Evolutionary conservation across 345 rosid species (phyloP), one percentile per base, ranked within the genome.

Genomic region (Adansonia digitata): DNA sequence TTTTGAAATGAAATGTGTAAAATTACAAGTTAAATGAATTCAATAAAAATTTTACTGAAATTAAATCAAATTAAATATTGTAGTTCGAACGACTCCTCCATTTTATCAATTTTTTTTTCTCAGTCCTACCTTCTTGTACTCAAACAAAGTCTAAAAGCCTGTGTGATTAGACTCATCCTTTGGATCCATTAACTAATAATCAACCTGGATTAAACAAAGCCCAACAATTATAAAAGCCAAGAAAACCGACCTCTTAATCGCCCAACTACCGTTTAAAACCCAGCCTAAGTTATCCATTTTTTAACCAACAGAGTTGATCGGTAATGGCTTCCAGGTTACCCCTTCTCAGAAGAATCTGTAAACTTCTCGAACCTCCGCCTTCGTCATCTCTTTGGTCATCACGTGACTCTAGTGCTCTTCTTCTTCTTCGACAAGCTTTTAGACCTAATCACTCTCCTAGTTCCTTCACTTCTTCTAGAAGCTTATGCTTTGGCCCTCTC

Each of bases 251-350:
- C 17, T 5, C 53, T 49, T 17, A 49, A 5, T 22, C 53, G 22
- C 53, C 22, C 53, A 49, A 49, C 48, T 31, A 31, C 34, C 34
- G 34, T 31, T 31, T 31, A 31, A 31, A 31, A 12, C 20, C 53
- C 53, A 4, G 5, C 53, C 53, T 18, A 7, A 13, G 17, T 17
- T 5, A 5, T 49, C 7, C 17, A 10, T 15, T 22, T 53, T 53
- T 20, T 12, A 12, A 20, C 60, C 10, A 22, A 1, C 27, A 5
- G 35, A 26, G 2, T 56, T 60, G 42, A 49, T 31, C 18, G 27
- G 20, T 42, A 17, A 87, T 85, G 88, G 84, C 84, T 80, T 86
- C 88, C 74, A 83, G 78, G 80, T 75, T 84, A 77, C 63, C 79
- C 61, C 63, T 75, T 3, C 77, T 83, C 17, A 48, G 83, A 75